Conservation (phyloP, 2,329 filamentous ascomycete genomes). For the Stemphylium beticola region DNA sequence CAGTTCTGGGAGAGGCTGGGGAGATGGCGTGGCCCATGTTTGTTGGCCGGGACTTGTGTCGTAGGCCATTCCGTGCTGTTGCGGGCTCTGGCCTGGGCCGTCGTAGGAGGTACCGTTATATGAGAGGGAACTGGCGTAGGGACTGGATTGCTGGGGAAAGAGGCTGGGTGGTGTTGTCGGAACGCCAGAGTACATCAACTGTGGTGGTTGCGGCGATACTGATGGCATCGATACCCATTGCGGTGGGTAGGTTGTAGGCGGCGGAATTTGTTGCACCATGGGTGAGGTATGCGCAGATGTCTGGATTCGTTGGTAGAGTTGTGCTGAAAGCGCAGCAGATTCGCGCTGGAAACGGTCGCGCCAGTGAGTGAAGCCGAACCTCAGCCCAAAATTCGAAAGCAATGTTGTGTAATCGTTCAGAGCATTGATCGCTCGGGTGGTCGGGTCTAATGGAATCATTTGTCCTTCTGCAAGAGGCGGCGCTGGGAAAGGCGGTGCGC, state of each 20-base stretch:
- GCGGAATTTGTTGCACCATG: conserved; percentile 19
- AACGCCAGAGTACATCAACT: conserved; percentile 30
- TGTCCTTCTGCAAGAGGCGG: conserved; percentile 35
- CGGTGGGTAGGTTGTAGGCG: conserved; percentile 24
- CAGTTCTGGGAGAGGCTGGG: conserved; percentile 40
- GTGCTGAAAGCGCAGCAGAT: conserved; percentile 49
- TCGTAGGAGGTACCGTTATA: conserved; percentile 36
- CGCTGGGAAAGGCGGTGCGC: conserved; percentile 43
- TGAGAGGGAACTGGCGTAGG: conserved; percentile 37
- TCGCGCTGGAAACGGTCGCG: conserved; percentile 57
- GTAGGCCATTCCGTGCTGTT: conserved; percentile 19
- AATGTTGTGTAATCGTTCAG: conserved; percentile 57
- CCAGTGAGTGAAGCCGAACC: conserved; percentile 59
- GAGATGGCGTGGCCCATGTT: conserved; percentile 33
- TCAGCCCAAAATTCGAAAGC: conserved; percentile 54
- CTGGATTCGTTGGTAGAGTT: conserved; percentile 49
- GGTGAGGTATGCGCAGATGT: conserved; percentile 35
- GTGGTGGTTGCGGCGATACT: conserved; percentile 30
- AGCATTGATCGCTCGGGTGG: conserved; percentile 52
- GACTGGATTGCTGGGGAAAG: conserved; percentile 37
- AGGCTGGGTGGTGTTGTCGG: conserved; percentile 41
- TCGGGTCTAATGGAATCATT: conserved; percentile 39
- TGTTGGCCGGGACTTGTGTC: conserved; percentile 23
- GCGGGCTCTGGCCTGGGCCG: conserved; percentile 19
- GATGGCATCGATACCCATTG: conserved; percentile 38